These are phyloP conservation scores for Ceratocystis ficicola DNA, from an alignment of 2,329 filamentous ascomycete species.

Conservation along the genomic window DNA sequence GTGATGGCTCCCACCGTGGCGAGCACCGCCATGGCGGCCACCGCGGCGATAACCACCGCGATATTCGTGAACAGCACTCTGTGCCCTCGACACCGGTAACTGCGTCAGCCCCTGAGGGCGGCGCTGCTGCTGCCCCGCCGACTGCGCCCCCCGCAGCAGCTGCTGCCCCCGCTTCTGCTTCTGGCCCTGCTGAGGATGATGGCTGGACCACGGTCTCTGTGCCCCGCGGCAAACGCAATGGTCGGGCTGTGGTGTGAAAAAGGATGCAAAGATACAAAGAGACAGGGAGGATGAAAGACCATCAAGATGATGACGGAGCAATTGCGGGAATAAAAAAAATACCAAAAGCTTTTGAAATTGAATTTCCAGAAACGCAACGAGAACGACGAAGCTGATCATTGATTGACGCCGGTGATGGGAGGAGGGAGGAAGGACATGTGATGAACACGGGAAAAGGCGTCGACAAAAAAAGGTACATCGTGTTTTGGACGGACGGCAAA, in stretches of 20 bases:
- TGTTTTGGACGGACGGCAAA: background rate
- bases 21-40: conserved; percentile 9
- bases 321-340: conserved; percentile 11
- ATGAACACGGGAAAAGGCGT: background rate
- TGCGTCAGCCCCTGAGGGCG: conserved; percentile 21
- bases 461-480: background rate
- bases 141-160: conserved; percentile 26
- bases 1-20: conserved; percentile 4
- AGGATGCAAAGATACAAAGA: background rate
- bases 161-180: conserved; percentile 24
- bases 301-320: no score
- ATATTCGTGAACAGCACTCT: conserved; percentile 28
- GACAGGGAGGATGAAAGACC: background rate
- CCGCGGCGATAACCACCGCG: conserved; percentile 15
- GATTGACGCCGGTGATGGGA: background rate
- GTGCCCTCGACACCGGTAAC: conserved; percentile 25
- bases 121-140: conserved; percentile 24
- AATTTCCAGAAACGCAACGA: conserved; percentile 6
- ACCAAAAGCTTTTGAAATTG: conserved; percentile 4
- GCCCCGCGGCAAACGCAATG: conserved; percentile 23
- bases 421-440: background rate
- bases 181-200: conserved; percentile 42
- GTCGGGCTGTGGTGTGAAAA: conserved; percentile 16
- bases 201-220: conserved; percentile 50
- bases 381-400: conserved; percentile 1